Base-by-base conservation (phyloP, 441 rosid species). In the Populus hybrid region DNA sequence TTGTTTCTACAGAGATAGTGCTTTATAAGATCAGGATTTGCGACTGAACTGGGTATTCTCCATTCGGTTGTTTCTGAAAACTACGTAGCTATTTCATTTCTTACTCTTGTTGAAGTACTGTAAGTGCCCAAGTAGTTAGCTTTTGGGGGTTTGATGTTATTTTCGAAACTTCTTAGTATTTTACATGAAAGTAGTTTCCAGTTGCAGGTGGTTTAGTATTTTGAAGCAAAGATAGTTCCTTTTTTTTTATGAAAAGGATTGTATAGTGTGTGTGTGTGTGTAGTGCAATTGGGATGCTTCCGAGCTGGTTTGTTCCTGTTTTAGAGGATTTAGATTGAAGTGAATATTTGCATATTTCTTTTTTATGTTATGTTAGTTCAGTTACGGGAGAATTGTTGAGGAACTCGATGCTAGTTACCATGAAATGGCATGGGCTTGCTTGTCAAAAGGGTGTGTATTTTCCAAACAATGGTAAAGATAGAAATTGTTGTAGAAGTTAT, bases 311-410 rank as follows among this genome's bases (percentile, higher is more conserved):
- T 36, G 16, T 80, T 38, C 14, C 79, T 78, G 71, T 30, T 71
- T 73, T 71, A 64, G 57, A 70, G 32, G 34, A 38, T 34, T 68
- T 71, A 30, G 40, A 40, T 66, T 76, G 76, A 59, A 69, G 57
- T 77, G 50, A 73, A 64, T 34, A 34, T 68, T 40, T 67, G 14
- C 64, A 75, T n/a, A 71, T 34, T 81, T 12, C 10, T 21, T 63
- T 63, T 10, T 20, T 42, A 34, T 70, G 70, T 35, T 74, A 40
- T 69, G 38, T 63, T 67, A 26, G 75, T 75, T 67, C 63, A 24
- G 69, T 76, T 73, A 86, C 83, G 92, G 84, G 76, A 32, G 92
- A 86, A 75, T 28, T 83, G 2, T 81, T 82, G 83, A 80, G 83
- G 70, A 83, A 72, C 77, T 75, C 85, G 68, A 65, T 80, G 65